Evolutionary conservation across 2,329 filamentous ascomycete species (phyloP), one percentile per base, ranked within the genome.

Genomic region (Malbranchea zuffiana): DNA sequence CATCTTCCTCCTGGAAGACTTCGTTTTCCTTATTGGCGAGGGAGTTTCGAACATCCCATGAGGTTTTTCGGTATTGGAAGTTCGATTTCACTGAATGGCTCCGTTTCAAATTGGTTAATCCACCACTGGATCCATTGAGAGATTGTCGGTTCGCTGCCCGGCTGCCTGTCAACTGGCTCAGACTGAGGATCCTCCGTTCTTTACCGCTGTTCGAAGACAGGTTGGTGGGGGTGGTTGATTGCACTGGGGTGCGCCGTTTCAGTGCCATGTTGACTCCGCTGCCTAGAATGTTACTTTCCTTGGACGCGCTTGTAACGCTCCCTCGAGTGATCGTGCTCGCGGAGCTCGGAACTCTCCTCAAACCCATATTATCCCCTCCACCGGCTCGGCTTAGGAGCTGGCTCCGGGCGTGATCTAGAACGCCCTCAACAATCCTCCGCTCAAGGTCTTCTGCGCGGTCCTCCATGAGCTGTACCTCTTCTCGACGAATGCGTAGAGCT

Each of bases 391-490:
- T 82, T 40, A 96, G 73, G n/a, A 95, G 70, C 17, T 88, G 78
- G 5, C 55, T 59, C 31, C 88, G 81, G 13, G 88, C 95, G 56
- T 96, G 88, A 50, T 96, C 87, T 64, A 98, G 92, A 44, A 96
- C 84, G 17, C 88, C 87, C 47, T 96, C 88, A 20, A 98, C 66
- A 48, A 98, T 94, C 17, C 90, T 79, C 35, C 87, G 82, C 63
- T 98, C 90, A 16, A 98, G 69, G 3, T 77, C 75, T 56, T 95
- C 86, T 2, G 88, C 90, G 44, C 88, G 82, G 7, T 73, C 68
- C 56, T 96, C 88, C 82, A 98, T 95, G 17, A 82, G 72, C 30
- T 84, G 77, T 41, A 98, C 75, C 62, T 96, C 90, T 48, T 96
- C 88, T 29, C 84, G 81, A 37, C 90, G 81, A 39, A 96, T 78